A percentile compares a stretch with the other conserved stretches of the same genome.
Conservation (phyloP, 164 flowering plant species). For the Akebia trifoliata region DNA sequence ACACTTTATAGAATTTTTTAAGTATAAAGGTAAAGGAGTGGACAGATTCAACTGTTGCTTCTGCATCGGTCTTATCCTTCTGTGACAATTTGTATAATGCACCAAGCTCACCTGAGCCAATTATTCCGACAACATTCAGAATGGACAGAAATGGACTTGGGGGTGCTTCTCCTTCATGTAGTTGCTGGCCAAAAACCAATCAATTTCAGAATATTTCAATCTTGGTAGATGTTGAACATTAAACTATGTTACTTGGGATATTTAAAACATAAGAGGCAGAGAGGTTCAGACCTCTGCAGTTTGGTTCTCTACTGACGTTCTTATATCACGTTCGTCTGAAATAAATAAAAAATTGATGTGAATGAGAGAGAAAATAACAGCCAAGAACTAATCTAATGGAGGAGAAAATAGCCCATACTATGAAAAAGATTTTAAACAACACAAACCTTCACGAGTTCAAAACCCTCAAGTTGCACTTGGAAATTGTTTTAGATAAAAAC, state of each 20-base stretch:
- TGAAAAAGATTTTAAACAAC: no score
- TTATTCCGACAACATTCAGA: slow-evolving; percentile 66
- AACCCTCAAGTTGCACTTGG: no score
- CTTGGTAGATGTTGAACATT: not conserved
- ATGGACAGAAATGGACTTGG: slow-evolving; percentile 49
- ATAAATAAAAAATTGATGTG: no score
- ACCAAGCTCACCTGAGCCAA: slow-evolving; percentile 65
- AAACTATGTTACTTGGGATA: not conserved
- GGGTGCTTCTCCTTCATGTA: slow-evolving; percentile 23
- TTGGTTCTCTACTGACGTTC: slow-evolving; percentile 15
- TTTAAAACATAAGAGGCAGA: slow-evolving; percentile 12
- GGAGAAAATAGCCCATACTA: not conserved
- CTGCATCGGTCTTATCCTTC: slow-evolving; percentile 48
- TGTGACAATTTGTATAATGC: slow-evolving; percentile 60
- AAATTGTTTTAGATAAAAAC: no score
- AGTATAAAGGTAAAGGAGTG: slow-evolving; percentile 12
- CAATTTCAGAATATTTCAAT: slow-evolving; percentile 11
- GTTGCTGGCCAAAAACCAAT: slow-evolving; percentile 34
- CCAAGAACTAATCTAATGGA: not conserved
- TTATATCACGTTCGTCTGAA: slow-evolving; percentile 34
- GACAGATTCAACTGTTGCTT: slow-evolving; percentile 68
- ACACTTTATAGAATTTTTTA: no score
- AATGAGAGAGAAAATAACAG: no score
- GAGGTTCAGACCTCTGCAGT: slow-evolving; percentile 35
- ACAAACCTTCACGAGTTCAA: no score